phyloP scores from a whole-genome alignment of 768 basidiomycete genomes.

The Dioszegia hungarica region DNA sequence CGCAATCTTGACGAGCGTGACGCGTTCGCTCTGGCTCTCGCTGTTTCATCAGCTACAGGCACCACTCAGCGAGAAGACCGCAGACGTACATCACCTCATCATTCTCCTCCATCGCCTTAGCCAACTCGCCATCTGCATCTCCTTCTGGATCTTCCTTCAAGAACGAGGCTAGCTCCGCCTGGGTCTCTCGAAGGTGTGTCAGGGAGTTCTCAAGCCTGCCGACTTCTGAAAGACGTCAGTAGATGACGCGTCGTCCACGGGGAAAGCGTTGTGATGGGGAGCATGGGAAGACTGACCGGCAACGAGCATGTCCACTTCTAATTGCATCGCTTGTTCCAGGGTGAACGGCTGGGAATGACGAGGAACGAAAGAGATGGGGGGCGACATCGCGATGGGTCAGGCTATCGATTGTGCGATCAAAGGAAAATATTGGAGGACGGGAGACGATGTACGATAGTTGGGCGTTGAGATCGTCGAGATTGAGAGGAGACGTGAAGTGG shows the following conservation, averaged over 20 bases:
- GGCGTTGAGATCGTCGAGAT: too few relatives aligned
- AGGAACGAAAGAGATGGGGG: conserved; percentile 22
- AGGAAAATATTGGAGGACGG: too few relatives aligned
- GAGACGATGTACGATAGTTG: too few relatives aligned
- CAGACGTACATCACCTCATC: conserved; percentile 35
- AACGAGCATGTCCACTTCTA: conserved; percentile 32
- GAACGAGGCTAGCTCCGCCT: conserved; percentile 18
- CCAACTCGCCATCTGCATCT: conserved; percentile 16
- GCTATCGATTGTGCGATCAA: too few relatives aligned
- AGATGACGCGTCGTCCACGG: too few relatives aligned
- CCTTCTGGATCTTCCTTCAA: conserved; percentile 17
- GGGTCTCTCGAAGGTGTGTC: conserved; percentile 22
- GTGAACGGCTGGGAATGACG: conserved; percentile 39
- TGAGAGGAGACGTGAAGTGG: neutral
- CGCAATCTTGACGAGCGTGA: conserved; percentile 30
- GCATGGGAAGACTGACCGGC: conserved; percentile 21
- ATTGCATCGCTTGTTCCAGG: conserved; percentile 31
- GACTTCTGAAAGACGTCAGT: conserved; percentile 21
- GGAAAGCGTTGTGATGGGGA: neutral
- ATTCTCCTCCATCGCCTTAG: conserved; percentile 24
- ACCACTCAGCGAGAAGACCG: too few relatives aligned
- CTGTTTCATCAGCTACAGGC: conserved; percentile 11
- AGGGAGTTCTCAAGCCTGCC: conserved; percentile 31
- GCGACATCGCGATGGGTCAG: neutral
- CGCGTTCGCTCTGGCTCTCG: conserved; percentile 34